Conservation (phyloP, 805 yeast species). For the Wickerhamiella occidentalis region DNA sequence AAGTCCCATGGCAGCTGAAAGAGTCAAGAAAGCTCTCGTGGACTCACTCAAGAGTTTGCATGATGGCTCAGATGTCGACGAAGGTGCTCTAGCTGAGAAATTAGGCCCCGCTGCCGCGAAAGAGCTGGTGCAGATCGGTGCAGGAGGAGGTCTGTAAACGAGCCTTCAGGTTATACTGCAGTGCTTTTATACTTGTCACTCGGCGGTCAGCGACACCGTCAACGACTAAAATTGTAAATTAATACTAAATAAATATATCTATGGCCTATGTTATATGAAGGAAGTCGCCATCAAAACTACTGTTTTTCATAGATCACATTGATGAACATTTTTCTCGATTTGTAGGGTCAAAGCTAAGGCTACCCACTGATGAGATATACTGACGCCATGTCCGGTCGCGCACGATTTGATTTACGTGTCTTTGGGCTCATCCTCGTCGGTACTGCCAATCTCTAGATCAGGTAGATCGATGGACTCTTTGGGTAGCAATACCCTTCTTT, state of each 20-base stretch:
- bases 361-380: too few species aligned
- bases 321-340: too few species aligned
- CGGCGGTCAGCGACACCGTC: too few species aligned
- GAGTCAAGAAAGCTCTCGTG: constrained; percentile 18
- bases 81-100: constrained; percentile 39
- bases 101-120: constrained; percentile 50
- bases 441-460: constrained; percentile 17
- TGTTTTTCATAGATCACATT: too few species aligned
- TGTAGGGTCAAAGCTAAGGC: too few species aligned
- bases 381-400: too few species aligned
- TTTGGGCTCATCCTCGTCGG: constrained; percentile 17
- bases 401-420: too few species aligned
- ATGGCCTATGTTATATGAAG: too few species aligned
- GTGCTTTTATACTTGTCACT: too few species aligned
- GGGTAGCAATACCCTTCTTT: constrained; percentile 13
- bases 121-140: constrained; percentile 38
- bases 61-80: constrained; percentile 26
- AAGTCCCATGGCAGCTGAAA: constrained; percentile 17
- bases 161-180: too few species aligned
- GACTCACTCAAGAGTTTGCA: constrained; percentile 20
- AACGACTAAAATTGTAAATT: neutral
- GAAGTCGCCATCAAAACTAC: too few species aligned
- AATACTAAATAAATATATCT: neutral
- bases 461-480: constrained; percentile 11
- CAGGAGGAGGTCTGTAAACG: constrained; percentile 32